Evolutionary conservation across 495 filamentous ascomycete genomes (phyloP).

Genomic region (Tuber brumale): DNA sequence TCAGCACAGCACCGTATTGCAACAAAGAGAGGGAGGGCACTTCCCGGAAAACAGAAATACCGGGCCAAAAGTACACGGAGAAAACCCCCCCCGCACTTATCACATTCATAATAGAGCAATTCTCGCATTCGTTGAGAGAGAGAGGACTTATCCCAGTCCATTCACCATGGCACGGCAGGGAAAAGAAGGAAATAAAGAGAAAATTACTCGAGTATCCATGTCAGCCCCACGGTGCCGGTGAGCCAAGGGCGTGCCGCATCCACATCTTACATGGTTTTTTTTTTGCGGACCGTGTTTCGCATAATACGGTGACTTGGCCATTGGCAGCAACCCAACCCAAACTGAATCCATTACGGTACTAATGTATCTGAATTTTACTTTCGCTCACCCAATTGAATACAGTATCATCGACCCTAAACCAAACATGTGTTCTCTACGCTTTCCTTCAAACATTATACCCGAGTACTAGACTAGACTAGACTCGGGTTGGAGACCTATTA

Average conservation of each 20-base stretch:
- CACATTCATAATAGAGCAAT: neutral
- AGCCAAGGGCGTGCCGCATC: neutral
- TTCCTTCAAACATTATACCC: no score
- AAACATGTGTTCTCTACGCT: neutral
- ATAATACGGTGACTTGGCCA: neutral
- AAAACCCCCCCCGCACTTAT: neutral
- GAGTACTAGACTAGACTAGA: neutral
- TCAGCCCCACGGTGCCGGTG: neutral
- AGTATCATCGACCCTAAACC: neutral
- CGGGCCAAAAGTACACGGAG: neutral
- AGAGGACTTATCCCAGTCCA: neutral
- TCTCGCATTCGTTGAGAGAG: neutral
- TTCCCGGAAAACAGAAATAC: neutral
- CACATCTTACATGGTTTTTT: neutral
- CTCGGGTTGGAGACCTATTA: neutral
- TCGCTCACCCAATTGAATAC: neutral
- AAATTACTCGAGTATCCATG: no score
- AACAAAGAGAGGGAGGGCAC: neutral
- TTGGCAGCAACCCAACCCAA: neutral
- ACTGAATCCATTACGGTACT: neutral
- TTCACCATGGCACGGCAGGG: neutral
- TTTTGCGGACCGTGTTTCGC: neutral
- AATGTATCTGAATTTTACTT: neutral
- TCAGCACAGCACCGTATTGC: neutral
- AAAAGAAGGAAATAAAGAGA: neutral